These are phyloP conservation scores for Neoboletus brunneissimus DNA, from an alignment of 768 basidiomycete species.

Conservation along the genomic window DNA sequence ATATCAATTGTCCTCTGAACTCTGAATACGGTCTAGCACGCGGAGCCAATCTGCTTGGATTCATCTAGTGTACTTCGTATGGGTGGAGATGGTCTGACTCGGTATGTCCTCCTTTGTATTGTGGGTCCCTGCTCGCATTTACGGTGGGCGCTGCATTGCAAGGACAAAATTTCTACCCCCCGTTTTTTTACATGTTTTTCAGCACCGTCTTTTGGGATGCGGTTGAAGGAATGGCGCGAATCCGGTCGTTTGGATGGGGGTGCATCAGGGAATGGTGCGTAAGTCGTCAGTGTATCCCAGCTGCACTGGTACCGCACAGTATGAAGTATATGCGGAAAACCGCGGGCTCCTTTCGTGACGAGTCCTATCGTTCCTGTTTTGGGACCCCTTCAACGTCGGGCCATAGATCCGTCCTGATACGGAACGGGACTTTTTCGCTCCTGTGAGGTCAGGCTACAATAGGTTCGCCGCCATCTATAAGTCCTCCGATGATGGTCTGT, in stretches of 20 bases:
- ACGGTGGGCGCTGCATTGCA: neutral
- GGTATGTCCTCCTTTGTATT: slow-evolving; percentile 1
- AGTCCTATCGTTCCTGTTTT: slow-evolving; percentile 1
- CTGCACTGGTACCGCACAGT: neutral
- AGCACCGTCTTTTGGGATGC: neutral
- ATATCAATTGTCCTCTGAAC: neutral
- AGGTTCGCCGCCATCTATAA: neutral
- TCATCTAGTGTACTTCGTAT: neutral
- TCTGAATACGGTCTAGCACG: neutral
- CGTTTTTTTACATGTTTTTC: neutral
- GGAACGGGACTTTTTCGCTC: neutral
- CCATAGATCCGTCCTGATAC: slow-evolving; percentile 9
- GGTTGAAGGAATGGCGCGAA: neutral
- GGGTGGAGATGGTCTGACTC: neutral
- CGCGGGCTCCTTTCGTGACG: slow-evolving; percentile 10
- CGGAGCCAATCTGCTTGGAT: neutral
- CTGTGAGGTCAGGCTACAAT: neutral
- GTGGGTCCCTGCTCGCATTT: neutral
- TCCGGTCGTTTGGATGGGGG: neutral
- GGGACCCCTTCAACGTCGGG: neutral
- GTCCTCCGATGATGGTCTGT: slow-evolving; percentile 4
- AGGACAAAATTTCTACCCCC: neutral
- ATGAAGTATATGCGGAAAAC: neutral
- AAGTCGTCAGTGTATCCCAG: slow-evolving; percentile 1
- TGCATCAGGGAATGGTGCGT: neutral